A percentile compares a stretch with the other conserved stretches of the same genome.
Evolutionary conservation across 1,284 basidiomycete species (phyloP).

Genomic region (Inonotus obliquus): DNA sequence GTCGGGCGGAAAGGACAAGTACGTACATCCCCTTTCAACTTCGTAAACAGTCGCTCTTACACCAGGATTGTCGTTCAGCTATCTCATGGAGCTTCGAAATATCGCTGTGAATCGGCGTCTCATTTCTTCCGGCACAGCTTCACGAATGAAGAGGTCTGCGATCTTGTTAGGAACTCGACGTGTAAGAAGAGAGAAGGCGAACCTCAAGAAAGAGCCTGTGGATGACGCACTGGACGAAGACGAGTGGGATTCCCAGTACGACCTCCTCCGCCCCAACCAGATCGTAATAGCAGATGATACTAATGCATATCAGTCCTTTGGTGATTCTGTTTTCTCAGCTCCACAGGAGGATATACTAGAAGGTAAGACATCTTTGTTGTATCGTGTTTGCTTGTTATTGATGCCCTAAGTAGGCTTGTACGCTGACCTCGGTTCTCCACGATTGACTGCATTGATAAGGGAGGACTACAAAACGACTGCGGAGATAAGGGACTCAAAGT

Average conservation of each 20-base stretch:
- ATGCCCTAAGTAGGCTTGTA: conserved; percentile 53
- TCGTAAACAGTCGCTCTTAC: conserved; percentile 2
- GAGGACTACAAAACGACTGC: conserved; percentile 66
- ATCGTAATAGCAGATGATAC: conserved; percentile 81
- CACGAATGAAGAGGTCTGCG: conserved; percentile 63
- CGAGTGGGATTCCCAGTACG: conserved; percentile 62
- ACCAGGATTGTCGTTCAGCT: conserved; percentile 41
- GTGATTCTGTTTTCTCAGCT: conserved; percentile 71
- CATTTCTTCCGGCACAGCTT: conserved; percentile 52
- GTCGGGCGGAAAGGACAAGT: conserved; percentile 62
- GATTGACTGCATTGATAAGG: conserved; percentile 67
- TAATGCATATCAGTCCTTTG: conserved; percentile 72
- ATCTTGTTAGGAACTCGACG: conserved; percentile 73
- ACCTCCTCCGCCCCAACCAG: conserved; percentile 56
- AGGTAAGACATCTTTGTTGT: conserved; percentile 36
- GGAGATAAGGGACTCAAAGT: conserved; percentile 47
- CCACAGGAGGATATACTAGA: conserved; percentile 89
- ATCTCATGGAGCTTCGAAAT: conserved; percentile 78
- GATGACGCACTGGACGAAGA: conserved; percentile 54
- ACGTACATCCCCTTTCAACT: conserved; percentile 22
- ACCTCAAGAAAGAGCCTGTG: conserved; percentile 24
- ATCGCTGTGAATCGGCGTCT: conserved; percentile 73
- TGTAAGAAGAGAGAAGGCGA: conserved; percentile 36
- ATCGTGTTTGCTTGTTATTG: not conserved
- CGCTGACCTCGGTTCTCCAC: conserved; percentile 57